phyloP scores from a whole-genome alignment of 768 basidiomycete species.

The Hydnum rufescens region DNA sequence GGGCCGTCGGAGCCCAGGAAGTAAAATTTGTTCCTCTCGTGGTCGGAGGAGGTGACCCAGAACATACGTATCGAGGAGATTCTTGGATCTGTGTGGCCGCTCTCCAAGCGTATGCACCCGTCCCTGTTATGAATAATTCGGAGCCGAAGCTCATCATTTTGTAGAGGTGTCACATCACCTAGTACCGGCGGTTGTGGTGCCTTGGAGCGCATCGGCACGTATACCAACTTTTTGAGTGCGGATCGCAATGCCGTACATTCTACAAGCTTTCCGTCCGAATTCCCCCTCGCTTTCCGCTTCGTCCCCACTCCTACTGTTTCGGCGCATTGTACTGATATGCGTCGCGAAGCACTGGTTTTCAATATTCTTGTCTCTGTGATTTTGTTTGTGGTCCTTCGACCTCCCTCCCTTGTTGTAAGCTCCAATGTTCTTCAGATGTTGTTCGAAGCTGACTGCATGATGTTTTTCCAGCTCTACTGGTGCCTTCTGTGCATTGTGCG shows the following conservation, averaged over 20 bases:
- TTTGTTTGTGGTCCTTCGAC: slow-evolving; percentile 54
- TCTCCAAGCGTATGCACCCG: slow-evolving; percentile 43
- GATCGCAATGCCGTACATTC: slow-evolving; percentile 44
- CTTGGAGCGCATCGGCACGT: slow-evolving; percentile 48
- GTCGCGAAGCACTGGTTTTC: slow-evolving; percentile 48
- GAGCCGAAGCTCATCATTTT: neutral
- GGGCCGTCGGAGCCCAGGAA: slow-evolving; percentile 47
- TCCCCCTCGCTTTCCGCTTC: slow-evolving; percentile 52
- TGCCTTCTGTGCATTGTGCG: slow-evolving; percentile 48
- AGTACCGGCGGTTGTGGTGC: slow-evolving; percentile 59
- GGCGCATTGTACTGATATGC: slow-evolving; percentile 47
- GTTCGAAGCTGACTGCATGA: neutral
- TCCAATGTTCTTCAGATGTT: neutral
- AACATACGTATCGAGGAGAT: slow-evolving; percentile 62
- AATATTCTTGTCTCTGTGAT: slow-evolving; percentile 47
- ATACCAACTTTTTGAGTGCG: slow-evolving; percentile 43
- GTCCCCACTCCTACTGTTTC: slow-evolving; percentile 26
- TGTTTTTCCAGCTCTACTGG: slow-evolving; percentile 30
- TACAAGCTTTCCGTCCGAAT: slow-evolving; percentile 51
- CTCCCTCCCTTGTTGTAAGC: slow-evolving; percentile 32
- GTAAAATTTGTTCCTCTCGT: slow-evolving; percentile 52
- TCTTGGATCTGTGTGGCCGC: slow-evolving; percentile 73
- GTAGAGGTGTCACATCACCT: slow-evolving; percentile 43
- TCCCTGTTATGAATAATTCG: slow-evolving; percentile 5
- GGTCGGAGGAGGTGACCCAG: slow-evolving; percentile 64